Evolutionary conservation across 2,329 filamentous ascomycete genomes (phyloP).

Genomic region (Hymenoscyphus fructigenus): DNA sequence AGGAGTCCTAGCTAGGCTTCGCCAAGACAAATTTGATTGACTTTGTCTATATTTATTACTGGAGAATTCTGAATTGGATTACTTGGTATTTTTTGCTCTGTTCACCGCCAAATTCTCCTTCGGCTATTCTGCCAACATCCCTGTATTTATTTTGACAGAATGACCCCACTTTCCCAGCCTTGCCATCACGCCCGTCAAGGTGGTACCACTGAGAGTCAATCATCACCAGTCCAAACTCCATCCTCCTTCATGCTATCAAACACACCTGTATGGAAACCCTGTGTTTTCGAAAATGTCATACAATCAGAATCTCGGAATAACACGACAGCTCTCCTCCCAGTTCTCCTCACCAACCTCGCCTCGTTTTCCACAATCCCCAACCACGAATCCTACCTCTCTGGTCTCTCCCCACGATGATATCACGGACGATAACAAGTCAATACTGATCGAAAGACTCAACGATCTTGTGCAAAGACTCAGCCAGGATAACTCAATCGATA

Average conservation of each 20-base stretch:
- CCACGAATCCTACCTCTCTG: conserved; percentile 5
- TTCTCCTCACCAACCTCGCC: conserved; percentile 25
- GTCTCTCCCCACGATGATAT: conserved; percentile 14
- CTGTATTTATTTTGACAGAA: not conserved
- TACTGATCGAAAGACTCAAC: conserved; percentile 37
- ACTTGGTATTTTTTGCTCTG: too few relatives aligned
- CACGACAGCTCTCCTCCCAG: conserved; percentile 30
- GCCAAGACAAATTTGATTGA: too few relatives aligned
- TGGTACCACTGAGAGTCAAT: not conserved
- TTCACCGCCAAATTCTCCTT: not conserved
- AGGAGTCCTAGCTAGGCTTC: too few relatives aligned
- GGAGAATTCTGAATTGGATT: too few relatives aligned
- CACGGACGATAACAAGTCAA: conserved; percentile 36
- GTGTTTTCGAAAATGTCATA: conserved; percentile 24
- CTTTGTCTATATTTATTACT: too few relatives aligned
- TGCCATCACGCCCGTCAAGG: not conserved
- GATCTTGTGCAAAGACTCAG: conserved; percentile 37
- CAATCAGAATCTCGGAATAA: conserved; percentile 31
- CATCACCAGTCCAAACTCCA: not conserved
- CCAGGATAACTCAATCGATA: conserved; percentile 29
- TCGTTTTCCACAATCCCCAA: conserved; percentile 15
- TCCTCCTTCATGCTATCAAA: not conserved
- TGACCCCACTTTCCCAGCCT: conserved; percentile 12
- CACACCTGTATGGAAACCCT: not conserved
- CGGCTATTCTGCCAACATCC: conserved; percentile 7